Conservation (phyloP, 441 rosid genomes). For the Gossypium davidsonii region DNA sequence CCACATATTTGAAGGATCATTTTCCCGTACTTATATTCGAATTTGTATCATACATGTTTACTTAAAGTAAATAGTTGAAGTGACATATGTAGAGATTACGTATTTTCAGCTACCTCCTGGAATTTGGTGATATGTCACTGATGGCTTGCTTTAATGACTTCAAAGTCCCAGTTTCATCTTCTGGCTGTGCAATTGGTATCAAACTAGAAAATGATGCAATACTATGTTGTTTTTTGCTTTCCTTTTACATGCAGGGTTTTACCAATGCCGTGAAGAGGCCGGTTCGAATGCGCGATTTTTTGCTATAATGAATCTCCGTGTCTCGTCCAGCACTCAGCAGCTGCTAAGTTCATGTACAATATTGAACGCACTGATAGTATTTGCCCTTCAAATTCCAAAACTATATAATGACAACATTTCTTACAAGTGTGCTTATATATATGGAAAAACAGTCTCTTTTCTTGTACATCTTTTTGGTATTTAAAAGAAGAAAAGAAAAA, state of each 20-base stretch:
- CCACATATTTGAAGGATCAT: not conserved
- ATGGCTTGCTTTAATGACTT: not conserved
- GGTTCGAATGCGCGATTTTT: constrained; percentile 72
- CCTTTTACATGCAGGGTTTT: constrained; percentile 48
- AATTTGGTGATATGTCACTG: not conserved
- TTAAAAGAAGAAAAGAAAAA: too few relatives aligned
- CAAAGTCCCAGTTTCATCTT: not conserved
- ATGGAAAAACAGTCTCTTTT: too few relatives aligned
- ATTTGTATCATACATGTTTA: not conserved
- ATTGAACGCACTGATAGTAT: too few relatives aligned
- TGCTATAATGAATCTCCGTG: constrained; percentile 24
- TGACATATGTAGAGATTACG: not conserved
- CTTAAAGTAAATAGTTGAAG: too few relatives aligned
- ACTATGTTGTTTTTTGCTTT: not conserved
- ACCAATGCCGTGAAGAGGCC: constrained; percentile 94
- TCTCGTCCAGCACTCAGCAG: too few relatives aligned
- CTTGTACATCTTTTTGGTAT: too few relatives aligned
- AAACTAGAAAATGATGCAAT: not conserved
- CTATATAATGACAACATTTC: too few relatives aligned
- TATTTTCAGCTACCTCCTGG: not conserved
- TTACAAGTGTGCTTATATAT: too few relatives aligned
- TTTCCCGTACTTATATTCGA: not conserved
- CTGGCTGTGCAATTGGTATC: not conserved
- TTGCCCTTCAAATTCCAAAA: too few relatives aligned
- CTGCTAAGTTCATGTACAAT: too few relatives aligned